These are phyloP conservation scores for Trypanosoma melophagium DNA, from an alignment of 208 protist genomes.

Conservation along the genomic window DNA sequence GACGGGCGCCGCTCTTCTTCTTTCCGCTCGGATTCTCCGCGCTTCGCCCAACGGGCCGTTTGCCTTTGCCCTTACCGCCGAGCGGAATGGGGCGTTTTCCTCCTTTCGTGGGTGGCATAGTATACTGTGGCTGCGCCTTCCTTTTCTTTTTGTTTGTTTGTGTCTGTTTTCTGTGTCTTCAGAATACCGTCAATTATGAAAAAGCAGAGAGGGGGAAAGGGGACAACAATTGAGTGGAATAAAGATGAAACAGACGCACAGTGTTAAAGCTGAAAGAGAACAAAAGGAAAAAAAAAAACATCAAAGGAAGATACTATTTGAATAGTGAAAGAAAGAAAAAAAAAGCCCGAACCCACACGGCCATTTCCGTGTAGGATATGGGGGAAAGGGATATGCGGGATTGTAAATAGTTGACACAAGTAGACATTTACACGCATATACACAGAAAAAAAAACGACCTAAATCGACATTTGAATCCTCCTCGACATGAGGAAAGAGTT, in stretches of 20 bases:
- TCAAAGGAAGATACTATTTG: not conserved
- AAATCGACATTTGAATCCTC: not conserved
- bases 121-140: not conserved
- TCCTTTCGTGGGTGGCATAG: constrained; percentile 87
- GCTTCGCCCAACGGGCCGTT: constrained; percentile 95
- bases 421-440: too few relatives aligned
- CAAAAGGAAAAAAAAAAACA: constrained; percentile 13
- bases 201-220: too few relatives aligned
- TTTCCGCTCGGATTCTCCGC: constrained; percentile 76
- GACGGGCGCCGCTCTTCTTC: constrained; percentile 36
- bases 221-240: not conserved
- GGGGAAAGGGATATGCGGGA: too few relatives aligned
- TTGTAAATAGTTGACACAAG: too few relatives aligned
- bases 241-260: constrained; percentile 19
- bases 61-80: constrained; percentile 97
- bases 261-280: constrained; percentile 19
- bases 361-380: too few relatives aligned
- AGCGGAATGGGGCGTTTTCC: constrained; percentile 84
- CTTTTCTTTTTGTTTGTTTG: constrained; percentile 3
- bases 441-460: not conserved
- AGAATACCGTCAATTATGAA: too few relatives aligned
- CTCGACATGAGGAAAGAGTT: constrained; percentile 2
- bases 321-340: too few relatives aligned
- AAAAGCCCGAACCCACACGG: too few relatives aligned
- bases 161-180: not conserved